These are phyloP conservation scores for Thalassiosira ordinaria DNA, from an alignment of 352 stramenopile genomes.

Conservation along the genomic window DNA sequence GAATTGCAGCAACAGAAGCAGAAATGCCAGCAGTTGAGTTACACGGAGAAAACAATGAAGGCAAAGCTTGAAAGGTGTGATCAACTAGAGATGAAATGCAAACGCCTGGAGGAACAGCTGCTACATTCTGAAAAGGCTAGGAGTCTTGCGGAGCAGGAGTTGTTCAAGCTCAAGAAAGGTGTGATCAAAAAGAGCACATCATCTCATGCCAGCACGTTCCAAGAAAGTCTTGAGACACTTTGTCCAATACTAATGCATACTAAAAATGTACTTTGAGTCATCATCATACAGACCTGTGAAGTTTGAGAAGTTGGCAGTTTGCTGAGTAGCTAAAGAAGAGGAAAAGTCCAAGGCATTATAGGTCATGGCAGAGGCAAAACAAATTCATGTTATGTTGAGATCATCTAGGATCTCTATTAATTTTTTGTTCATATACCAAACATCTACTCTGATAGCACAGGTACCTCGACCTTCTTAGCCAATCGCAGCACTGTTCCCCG, in stretches of 20 bases:
- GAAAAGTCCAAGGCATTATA: too few species aligned
- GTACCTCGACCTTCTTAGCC: conserved; percentile 42
- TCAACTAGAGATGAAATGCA: neutral
- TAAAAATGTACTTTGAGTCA: conserved; percentile 19
- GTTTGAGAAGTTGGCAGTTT: too few species aligned
- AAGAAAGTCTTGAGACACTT: conserved; percentile 11
- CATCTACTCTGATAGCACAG: conserved; percentile 40
- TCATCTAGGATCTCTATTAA: too few species aligned
- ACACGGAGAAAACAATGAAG: neutral
- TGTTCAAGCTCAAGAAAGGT: neutral
- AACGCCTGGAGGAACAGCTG: conserved; percentile 6
- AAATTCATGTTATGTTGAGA: too few species aligned
- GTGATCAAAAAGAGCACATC: conserved; percentile 2
- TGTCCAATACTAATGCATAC: conserved; percentile 18
- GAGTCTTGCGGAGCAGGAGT: conserved; percentile 5
- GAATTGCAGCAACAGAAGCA: conserved; percentile 11
- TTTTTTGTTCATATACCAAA: neutral
- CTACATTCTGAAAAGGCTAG: neutral
- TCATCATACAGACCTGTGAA: too few species aligned
- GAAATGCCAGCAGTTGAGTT: neutral
- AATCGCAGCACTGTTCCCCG: conserved; percentile 82
- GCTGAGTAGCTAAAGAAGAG: too few species aligned
- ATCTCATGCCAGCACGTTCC: neutral
- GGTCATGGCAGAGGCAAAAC: too few species aligned
- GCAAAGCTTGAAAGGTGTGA: neutral